phyloP scores from a whole-genome alignment of 768 basidiomycete genomes.

The Trametes cubensis region DNA sequence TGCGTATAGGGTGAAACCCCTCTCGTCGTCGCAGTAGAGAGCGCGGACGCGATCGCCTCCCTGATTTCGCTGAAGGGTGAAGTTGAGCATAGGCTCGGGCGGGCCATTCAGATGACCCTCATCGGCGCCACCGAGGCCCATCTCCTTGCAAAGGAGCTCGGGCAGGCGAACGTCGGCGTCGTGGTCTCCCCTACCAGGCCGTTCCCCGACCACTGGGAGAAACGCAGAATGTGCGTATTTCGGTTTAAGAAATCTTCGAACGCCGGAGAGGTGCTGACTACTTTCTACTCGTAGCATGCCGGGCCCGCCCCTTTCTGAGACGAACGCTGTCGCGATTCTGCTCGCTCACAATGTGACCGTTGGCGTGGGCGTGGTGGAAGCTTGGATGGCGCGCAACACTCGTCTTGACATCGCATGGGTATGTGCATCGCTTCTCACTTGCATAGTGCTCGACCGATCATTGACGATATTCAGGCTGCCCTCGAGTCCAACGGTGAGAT shows the following conservation, averaged over 20 bases:
- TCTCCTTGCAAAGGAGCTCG: slow-evolving; percentile 73
- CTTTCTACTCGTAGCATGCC: slow-evolving; percentile 55
- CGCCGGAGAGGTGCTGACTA: not conserved
- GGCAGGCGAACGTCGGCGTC: slow-evolving; percentile 67
- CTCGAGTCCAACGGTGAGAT: slow-evolving; percentile 44
- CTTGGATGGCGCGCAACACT: slow-evolving; percentile 75
- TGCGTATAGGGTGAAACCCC: slow-evolving; percentile 53
- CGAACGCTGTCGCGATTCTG: slow-evolving; percentile 61
- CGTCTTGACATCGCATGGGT: slow-evolving; percentile 85
- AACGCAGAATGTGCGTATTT: slow-evolving; percentile 55
- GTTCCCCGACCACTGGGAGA: slow-evolving; percentile 75
- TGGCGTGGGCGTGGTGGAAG: slow-evolving; percentile 65
- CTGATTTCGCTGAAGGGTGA: slow-evolving; percentile 67
- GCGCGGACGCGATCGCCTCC: slow-evolving; percentile 70
- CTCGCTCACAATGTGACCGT: slow-evolving; percentile 69
- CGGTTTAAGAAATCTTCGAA: too few relatives aligned
- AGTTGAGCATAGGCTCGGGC: slow-evolving; percentile 47
- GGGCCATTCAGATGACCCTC: slow-evolving; percentile 51
- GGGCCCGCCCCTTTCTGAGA: slow-evolving; percentile 69
- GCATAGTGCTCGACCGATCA: slow-evolving; percentile 17
- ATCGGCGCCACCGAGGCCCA: slow-evolving; percentile 68
- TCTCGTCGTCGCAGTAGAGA: slow-evolving; percentile 63
- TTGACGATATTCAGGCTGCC: slow-evolving; percentile 37
- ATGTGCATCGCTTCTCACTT: slow-evolving; percentile 29
- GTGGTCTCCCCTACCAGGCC: slow-evolving; percentile 68